Evolutionary conservation across 2,329 filamentous ascomycete species (phyloP).

Genomic region (Dactylellina parvicollis): DNA sequence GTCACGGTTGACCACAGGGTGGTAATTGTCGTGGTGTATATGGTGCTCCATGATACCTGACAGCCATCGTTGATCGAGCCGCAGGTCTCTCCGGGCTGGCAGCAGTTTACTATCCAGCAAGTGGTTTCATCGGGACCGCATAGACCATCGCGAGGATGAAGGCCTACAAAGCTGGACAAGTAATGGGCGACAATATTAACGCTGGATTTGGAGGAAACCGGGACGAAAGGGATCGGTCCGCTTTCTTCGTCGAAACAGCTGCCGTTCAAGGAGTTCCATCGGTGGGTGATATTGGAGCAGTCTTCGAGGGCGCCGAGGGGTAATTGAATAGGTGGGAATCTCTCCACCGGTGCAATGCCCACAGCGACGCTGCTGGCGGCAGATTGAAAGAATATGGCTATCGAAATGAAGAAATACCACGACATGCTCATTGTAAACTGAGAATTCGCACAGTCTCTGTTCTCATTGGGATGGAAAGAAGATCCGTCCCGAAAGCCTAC

Average conservation of each 20-base stretch:
- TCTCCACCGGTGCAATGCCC: neutral
- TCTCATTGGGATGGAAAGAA: neutral
- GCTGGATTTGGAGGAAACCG: neutral
- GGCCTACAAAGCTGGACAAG: conserved; percentile 10
- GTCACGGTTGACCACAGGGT: conserved; percentile 35
- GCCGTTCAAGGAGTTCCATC: conserved; percentile 27
- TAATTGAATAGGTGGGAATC: neutral
- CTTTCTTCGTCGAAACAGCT: conserved; percentile 43
- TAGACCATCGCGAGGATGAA: conserved; percentile 25
- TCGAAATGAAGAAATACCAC: neutral
- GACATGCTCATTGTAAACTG: neutral
- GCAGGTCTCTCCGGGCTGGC: conserved; percentile 36
- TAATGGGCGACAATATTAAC: conserved; percentile 2
- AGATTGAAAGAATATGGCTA: neutral
- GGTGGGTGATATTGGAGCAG: conserved; percentile 46
- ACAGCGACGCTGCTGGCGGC: neutral
- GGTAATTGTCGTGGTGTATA: conserved; percentile 46
- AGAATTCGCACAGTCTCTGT: neutral
- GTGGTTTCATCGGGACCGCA: conserved; percentile 26
- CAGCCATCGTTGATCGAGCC: conserved; percentile 37
- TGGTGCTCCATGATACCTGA: conserved; percentile 49
- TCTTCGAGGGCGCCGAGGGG: neutral
- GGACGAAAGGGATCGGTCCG: conserved; percentile 1
- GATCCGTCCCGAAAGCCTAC: neutral
- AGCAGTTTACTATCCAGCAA: conserved; percentile 47